Conservation (phyloP, 2,329 filamentous ascomycete genomes). For the Monosporascus sp. region DNA sequence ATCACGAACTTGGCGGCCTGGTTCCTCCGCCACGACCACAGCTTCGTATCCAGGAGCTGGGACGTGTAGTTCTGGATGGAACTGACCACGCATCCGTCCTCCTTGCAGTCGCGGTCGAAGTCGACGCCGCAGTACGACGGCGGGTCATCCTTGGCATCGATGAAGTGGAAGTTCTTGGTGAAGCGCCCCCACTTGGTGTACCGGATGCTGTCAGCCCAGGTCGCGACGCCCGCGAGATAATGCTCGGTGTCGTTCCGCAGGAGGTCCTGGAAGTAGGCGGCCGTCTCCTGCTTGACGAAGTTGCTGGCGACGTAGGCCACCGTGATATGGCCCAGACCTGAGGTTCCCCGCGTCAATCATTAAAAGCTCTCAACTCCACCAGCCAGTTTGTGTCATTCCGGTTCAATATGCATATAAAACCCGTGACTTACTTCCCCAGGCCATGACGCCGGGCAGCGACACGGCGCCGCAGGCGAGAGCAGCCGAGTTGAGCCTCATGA, state of each 20-base stretch:
- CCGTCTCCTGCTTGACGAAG: conserved; percentile 53
- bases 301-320: conserved; percentile 59
- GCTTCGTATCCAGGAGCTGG: conserved; percentile 42
- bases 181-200: conserved; percentile 61
- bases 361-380: conserved; percentile 4
- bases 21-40: conserved; percentile 42
- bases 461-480: conserved; percentile 23
- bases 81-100: conserved; percentile 56
- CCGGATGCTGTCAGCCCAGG: conserved; percentile 63
- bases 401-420: background rate
- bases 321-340: conserved; percentile 61
- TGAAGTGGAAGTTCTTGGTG: conserved; percentile 62
- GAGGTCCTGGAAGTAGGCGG: conserved; percentile 52
- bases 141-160: conserved; percentile 62
- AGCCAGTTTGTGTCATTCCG: background rate
- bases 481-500: conserved; percentile 26
- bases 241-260: conserved; percentile 49
- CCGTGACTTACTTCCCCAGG: conserved; percentile 37
- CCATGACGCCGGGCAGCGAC: conserved; percentile 28
- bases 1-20: conserved; percentile 63
- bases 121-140: conserved; percentile 55
- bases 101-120: conserved; percentile 59
- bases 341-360: conserved; percentile 1
- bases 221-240: conserved; percentile 59
- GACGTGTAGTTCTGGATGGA: conserved; percentile 58